These are phyloP conservation scores for Plenodomus biglobosus DNA, from an alignment of 2,329 filamentous ascomycete genomes.

Conservation along the genomic window DNA sequence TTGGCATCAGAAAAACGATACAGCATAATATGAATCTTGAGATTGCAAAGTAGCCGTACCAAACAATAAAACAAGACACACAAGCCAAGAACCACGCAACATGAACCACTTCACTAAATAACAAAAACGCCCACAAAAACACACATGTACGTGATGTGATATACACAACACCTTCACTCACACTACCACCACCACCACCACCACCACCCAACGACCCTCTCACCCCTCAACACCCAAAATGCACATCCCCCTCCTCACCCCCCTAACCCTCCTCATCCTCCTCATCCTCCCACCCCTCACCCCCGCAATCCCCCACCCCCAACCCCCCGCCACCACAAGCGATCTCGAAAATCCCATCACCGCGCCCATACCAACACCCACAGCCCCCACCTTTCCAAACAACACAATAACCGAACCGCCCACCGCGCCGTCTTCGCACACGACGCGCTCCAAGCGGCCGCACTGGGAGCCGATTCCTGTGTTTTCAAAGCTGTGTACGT, in stretches of 20 bases:
- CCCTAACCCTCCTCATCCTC: slow-evolving; percentile 15
- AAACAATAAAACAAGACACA: neutral
- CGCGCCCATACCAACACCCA: neutral
- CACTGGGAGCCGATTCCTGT: slow-evolving; percentile 55
- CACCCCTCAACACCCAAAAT: neutral
- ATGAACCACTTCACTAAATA: neutral
- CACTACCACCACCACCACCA: neutral
- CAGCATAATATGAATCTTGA: neutral
- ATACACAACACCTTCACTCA: neutral
- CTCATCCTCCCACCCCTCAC: slow-evolving; percentile 7
- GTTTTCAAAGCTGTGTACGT: slow-evolving; percentile 57
- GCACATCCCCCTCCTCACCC: slow-evolving; percentile 16
- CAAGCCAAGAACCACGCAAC: neutral
- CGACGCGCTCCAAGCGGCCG: slow-evolving; percentile 49
- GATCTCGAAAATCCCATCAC: neutral
- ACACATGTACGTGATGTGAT: neutral
- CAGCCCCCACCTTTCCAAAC: neutral
- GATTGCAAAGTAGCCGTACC: neutral
- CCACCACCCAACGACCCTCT: neutral
- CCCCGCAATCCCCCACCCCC: slow-evolving; percentile 14
- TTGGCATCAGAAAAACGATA: neutral
- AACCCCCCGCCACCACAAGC: too few species aligned
- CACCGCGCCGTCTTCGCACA: neutral
- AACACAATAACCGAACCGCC: neutral
- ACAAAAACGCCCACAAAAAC: slow-evolving; percentile 2